phyloP scores from a whole-genome alignment of 768 basidiomycete species.

The Pisolithus microcarpus region DNA sequence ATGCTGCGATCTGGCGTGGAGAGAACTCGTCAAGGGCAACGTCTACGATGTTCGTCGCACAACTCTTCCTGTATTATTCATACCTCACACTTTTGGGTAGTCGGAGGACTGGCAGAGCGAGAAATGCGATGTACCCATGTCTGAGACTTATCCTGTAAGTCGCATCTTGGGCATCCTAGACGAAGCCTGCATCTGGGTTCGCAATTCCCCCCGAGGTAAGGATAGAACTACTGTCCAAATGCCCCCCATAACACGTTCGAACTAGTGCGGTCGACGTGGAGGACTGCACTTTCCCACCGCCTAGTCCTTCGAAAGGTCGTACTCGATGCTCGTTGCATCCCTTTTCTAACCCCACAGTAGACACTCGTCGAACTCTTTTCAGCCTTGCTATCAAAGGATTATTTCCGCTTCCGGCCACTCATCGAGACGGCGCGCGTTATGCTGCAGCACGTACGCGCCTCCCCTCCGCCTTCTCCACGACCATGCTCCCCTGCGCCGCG shows the following conservation, averaged over 20 bases:
- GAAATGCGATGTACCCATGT: slow-evolving; percentile 73
- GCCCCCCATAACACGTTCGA: slow-evolving; percentile 5
- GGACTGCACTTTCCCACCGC: slow-evolving; percentile 43
- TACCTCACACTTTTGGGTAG: slow-evolving; percentile 31
- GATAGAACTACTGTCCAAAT: neutral
- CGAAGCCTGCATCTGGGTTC: slow-evolving; percentile 56
- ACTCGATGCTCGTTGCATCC: neutral
- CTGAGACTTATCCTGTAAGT: slow-evolving; percentile 54
- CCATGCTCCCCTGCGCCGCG: slow-evolving; percentile 41
- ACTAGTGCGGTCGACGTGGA: slow-evolving; percentile 43
- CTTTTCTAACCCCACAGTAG: slow-evolving; percentile 11
- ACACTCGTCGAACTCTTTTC: slow-evolving; percentile 20
- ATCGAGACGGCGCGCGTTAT: slow-evolving; percentile 13
- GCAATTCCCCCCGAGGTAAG: slow-evolving; percentile 36
- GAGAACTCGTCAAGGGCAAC: slow-evolving; percentile 68
- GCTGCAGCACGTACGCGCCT: slow-evolving; percentile 10
- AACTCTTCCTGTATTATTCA: slow-evolving; percentile 8
- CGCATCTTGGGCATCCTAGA: slow-evolving; percentile 51
- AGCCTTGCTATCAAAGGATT: slow-evolving; percentile 22
- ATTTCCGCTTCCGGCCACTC: slow-evolving; percentile 13
- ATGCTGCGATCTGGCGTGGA: slow-evolving; percentile 75
- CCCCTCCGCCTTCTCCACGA: slow-evolving; percentile 31
- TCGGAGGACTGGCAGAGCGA: slow-evolving; percentile 87
- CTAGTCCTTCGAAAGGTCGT: slow-evolving; percentile 53
- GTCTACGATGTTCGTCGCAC: slow-evolving; percentile 63